Evolutionary conservation across 345 rosid genomes (phyloP), one percentile per base, ranked within the genome.

Genomic region (Excoecaria cochinchinensis): DNA sequence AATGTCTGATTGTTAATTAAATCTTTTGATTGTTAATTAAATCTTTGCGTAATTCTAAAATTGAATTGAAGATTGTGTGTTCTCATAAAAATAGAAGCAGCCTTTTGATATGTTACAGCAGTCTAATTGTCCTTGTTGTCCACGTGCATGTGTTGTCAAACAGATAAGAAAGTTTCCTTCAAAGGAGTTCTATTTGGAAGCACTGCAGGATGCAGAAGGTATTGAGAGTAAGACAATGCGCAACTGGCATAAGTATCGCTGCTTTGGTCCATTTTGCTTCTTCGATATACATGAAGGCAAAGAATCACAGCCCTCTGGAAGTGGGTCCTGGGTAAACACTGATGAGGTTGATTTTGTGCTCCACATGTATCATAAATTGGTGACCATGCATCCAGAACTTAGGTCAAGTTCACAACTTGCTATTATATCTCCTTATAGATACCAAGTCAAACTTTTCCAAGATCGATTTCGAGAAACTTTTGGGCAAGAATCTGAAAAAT

Each of bases 121-220:
- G 38, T 71, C 76, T 68, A 11, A 77, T 48, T 58, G 57, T 31
- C 64, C 16, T 25, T 19, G 69, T 24, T 70, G 55, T 44, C 1
- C 10, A 6, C 9, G 7, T 4, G 7, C 10, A 10, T 44, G 48
- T 44, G 48, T 44, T 69, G 3, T 36, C 39, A 72, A 74, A 79
- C 85, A 93, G 98, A 91, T 95, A 71, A 82, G 99, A 81, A 88
- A 85, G 82, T 95, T 95, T 81, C 99, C 99, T 24, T 95, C 98
- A 17, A 89, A 79, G 73, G 93, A 88, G 77, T 95, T 95, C 81
- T 95, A 95, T 78, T 81, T 80, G 31, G 91, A 82, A 77, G 92
- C 88, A 75, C 76, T 95, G 77, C 89, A 90, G 86, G 98, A 93
- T 88, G 98, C 97, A 64, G 73, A 88, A 72, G 87, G 87, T 79